Evolutionary conservation across 2,329 filamentous ascomycete genomes (phyloP).

Genomic region (Monascus ruber): DNA sequence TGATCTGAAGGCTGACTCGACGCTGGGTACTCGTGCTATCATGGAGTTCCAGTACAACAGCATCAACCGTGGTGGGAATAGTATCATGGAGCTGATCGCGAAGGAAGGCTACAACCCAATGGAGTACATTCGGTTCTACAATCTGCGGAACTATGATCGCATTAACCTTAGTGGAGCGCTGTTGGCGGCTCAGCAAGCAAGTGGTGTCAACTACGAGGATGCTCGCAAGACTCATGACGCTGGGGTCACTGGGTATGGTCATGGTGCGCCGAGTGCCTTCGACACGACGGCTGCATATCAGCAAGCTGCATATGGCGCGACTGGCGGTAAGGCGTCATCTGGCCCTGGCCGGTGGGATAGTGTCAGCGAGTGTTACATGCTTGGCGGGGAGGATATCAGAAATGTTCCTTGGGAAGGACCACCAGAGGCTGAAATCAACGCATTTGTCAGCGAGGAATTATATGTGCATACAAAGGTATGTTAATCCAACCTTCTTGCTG

Average conservation of each 20-base stretch:
- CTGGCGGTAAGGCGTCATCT: slow-evolving; percentile 31
- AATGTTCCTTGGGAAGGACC: slow-evolving; percentile 48
- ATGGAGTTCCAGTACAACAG: slow-evolving; percentile 99
- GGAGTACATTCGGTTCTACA: slow-evolving; percentile 87
- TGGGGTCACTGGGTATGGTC: slow-evolving; percentile 35
- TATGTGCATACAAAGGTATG: slow-evolving; percentile 47
- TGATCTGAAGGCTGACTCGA: slow-evolving; percentile 72
- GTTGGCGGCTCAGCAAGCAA: slow-evolving; percentile 27
- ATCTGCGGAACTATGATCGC: slow-evolving; percentile 84
- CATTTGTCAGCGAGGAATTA: slow-evolving; percentile 52
- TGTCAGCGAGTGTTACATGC: slow-evolving; percentile 74
- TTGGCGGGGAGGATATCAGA: slow-evolving; percentile 58
- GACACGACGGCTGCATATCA: slow-evolving; percentile 48
- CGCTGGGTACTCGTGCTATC: slow-evolving; percentile 78
- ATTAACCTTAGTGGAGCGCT: slow-evolving; percentile 47
- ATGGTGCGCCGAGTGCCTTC: slow-evolving; percentile 19
- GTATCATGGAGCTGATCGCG: slow-evolving; percentile 71
- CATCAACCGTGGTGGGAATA: slow-evolving; percentile 82
- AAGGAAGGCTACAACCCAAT: slow-evolving; percentile 66
- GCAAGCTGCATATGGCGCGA: slow-evolving; percentile 47
- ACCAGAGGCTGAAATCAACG: slow-evolving; percentile 47
- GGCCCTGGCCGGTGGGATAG: slow-evolving; percentile 56
- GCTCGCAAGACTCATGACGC: slow-evolving; percentile 33
- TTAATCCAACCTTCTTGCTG: not conserved
- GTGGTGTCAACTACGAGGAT: slow-evolving; percentile 35